Evolutionary conservation across 768 basidiomycete species (phyloP).

Genomic region (Erythrobasidium yunnanense): DNA sequence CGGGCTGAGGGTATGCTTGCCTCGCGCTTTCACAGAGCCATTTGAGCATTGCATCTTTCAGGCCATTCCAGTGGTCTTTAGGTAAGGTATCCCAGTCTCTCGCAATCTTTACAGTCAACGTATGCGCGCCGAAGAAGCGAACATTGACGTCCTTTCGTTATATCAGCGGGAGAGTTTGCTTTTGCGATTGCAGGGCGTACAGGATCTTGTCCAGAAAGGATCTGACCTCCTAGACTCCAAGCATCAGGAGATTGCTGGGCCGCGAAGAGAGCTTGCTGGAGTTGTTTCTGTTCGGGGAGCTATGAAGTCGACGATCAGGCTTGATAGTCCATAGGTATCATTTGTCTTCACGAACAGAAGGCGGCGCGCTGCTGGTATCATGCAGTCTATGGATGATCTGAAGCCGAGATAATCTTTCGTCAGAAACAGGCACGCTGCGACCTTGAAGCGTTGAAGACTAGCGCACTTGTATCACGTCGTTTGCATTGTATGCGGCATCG

Average conservation of each 20-base stretch:
- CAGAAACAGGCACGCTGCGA: no score
- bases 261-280: slow-evolving; percentile 19
- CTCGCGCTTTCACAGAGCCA: slow-evolving; percentile 20
- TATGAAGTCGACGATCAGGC: no score
- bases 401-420: no score
- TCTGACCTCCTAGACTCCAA: slow-evolving; percentile 11
- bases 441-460: no score
- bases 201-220: neutral
- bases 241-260: slow-evolving; percentile 18
- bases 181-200: neutral
- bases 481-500: no score
- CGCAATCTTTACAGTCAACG: slow-evolving; percentile 22
- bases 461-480: no score
- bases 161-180: neutral
- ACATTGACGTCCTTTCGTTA: slow-evolving; percentile 7
- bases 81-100: slow-evolving; percentile 20
- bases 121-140: slow-evolving; percentile 28
- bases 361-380: no score
- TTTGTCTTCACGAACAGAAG: no score
- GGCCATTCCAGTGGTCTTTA: neutral
- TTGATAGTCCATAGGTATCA: no score
- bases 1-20: slow-evolving; percentile 8
- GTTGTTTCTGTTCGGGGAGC: slow-evolving; percentile 22
- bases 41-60: slow-evolving; percentile 10
- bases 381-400: no score